phyloP scores from a whole-genome alignment of 345 rosid genomes.

The Rhodamnia argentea region DNA sequence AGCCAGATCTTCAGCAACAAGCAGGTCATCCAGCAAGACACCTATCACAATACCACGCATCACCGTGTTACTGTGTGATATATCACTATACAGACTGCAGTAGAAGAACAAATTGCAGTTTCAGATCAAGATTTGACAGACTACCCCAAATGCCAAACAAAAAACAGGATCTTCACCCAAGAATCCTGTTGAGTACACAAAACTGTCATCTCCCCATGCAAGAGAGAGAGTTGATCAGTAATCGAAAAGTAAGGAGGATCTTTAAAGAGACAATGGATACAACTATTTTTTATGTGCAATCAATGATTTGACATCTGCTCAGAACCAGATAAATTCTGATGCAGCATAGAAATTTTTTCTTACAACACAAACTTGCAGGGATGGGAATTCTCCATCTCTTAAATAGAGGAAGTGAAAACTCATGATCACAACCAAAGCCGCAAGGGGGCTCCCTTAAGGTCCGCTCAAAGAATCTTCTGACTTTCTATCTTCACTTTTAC shows the following conservation, averaged over 20 bases:
- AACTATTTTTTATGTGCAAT: background rate
- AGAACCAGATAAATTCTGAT: background rate
- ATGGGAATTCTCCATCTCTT: background rate
- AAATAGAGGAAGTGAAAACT: background rate
- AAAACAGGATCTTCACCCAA: background rate
- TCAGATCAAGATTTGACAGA: background rate
- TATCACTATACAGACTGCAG: background rate
- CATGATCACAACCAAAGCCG: background rate
- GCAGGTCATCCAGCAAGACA: slow-evolving; percentile 94
- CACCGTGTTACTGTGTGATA: background rate
- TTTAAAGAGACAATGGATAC: background rate
- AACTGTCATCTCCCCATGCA: background rate
- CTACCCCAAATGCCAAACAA: background rate
- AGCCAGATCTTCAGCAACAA: slow-evolving; percentile 97
- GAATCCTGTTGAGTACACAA: background rate
- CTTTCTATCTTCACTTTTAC: background rate
- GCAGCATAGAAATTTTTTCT: background rate
- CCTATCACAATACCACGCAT: slow-evolving; percentile 33
- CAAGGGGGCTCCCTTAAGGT: background rate
- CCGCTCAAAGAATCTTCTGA: background rate
- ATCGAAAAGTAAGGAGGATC: background rate
- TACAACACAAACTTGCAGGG: background rate
- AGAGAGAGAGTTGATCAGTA: background rate
- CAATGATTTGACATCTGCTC: background rate
- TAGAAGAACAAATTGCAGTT: background rate